Evolutionary conservation across 2,329 filamentous ascomycete species (phyloP).

Genomic region (Sclerotinia nivalis): DNA sequence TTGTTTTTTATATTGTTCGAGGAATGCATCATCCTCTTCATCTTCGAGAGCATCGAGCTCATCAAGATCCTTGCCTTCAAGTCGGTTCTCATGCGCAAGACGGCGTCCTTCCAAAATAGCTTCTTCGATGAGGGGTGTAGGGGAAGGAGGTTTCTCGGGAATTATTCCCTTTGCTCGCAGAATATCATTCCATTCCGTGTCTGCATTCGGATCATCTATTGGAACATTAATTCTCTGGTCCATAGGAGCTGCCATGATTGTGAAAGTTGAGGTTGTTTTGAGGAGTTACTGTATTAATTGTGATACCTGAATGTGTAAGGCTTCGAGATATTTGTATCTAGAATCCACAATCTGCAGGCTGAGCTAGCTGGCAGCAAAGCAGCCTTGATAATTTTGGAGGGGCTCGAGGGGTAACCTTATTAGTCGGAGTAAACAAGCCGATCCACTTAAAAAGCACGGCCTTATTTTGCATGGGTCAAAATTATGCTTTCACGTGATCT

Average conservation of each 20-base stretch:
- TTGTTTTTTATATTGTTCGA: slow-evolving; percentile 84
- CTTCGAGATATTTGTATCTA: slow-evolving; percentile 5
- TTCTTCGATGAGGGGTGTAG: slow-evolving; percentile 94
- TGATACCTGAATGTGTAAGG: neutral
- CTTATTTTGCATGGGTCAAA: neutral
- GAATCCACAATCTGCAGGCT: neutral
- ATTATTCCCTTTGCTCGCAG: slow-evolving; percentile 95
- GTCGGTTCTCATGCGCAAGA: slow-evolving; percentile 84
- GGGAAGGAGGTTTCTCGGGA: slow-evolving; percentile 94
- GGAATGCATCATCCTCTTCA: slow-evolving; percentile 88
- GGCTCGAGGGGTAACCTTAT: neutral
- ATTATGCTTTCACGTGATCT: slow-evolving; percentile 10
- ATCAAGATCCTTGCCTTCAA: slow-evolving; percentile 92
- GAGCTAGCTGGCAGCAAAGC: neutral
- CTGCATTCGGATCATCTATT: slow-evolving; percentile 91
- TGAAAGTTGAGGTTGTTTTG: neutral
- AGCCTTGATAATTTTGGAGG: slow-evolving; percentile 5
- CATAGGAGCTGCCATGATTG: slow-evolving; percentile 58
- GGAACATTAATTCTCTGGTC: slow-evolving; percentile 75
- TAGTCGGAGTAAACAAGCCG: slow-evolving; percentile 23
- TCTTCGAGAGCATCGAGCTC: slow-evolving; percentile 94
- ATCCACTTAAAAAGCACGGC: slow-evolving; percentile 6
- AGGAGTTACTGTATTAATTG: neutral
- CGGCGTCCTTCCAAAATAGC: slow-evolving; percentile 80
- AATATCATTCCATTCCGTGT: slow-evolving; percentile 99